Evolutionary conservation across 78 protist species (phyloP), one percentile per base, ranked within the genome.

Genomic region (Dictyostelium citrinum): DNA sequence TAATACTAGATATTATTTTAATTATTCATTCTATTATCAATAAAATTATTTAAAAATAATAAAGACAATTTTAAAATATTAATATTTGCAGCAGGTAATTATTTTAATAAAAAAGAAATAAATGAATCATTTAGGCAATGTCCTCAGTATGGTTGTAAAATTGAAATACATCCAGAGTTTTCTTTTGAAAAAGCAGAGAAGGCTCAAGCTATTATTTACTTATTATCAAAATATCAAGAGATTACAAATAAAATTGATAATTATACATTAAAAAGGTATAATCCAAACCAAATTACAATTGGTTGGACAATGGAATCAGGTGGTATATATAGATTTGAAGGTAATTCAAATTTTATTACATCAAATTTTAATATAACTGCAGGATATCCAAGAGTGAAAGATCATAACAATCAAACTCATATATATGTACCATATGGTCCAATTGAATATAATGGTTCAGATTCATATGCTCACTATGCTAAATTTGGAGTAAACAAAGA

Each of bases 371-470:
- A 60, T 24, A 60, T 60, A 7, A 60, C 70, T 1, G 77, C 46
- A 5, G 77, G 77, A 0, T 70, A 70, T 33, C 77, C 77, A 16
- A 70, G 77, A 70, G 77, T 33, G 9, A 27, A 31, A 11, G 77
- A 33, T 33, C 8, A 10, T 60, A 31, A 70, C 33, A 33, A 33
- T 4, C 37, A 31, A 3, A 70, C 77, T 0, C 77, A 70, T 33
- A 70, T 70, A 11, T 70, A 70, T 33, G 45, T 70, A 5, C 77
- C 77, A 5, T 70, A 70, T 70, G 77, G 77, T 14, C 77, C 77
- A 27, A 12, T 70, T 33, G 46, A 27, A 27, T 70, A 31, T 17
- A 1, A 22, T 12, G 77, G 77, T 33, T 70, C 77, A 33, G 77
- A 70, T 5, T 10, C 46, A 12, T 70, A 70, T 14, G 39, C 33